A percentile compares a stretch with the other conserved stretches of the same genome.
phyloP scores from a whole-genome alignment of 768 basidiomycete species.

The Phylloporus sp. region DNA sequence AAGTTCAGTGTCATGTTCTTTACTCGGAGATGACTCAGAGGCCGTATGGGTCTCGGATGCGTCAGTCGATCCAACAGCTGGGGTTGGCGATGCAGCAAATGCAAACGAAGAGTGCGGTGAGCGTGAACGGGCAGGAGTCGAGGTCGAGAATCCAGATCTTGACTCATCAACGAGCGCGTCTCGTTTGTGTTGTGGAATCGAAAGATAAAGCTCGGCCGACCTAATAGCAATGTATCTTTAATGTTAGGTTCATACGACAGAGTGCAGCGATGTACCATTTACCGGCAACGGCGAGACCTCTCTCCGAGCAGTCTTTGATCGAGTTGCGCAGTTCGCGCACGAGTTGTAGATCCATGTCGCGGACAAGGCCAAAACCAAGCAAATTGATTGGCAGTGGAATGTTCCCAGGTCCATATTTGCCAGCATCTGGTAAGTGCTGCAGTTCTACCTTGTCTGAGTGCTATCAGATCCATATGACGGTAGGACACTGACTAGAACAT shows the following conservation, averaged over 20 bases:
- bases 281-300: constrained; percentile 65
- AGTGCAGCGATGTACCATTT: constrained; percentile 58
- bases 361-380: not conserved
- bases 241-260: constrained; percentile 9
- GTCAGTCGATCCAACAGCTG: constrained; percentile 32
- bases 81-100: constrained; percentile 29
- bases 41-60: constrained; percentile 16
- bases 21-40: constrained; percentile 22
- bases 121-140: constrained; percentile 51
- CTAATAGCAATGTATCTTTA: constrained; percentile 36
- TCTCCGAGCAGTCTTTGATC: constrained; percentile 67
- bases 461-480: too few species aligned
- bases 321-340: constrained; percentile 57
- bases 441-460: not conserved
- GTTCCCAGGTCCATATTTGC: constrained; percentile 7
- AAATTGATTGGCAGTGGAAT: not conserved
- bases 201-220: constrained; percentile 73
- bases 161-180: constrained; percentile 25
- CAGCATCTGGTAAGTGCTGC: not conserved
- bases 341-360: constrained; percentile 45
- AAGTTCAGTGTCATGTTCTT: constrained; percentile 40
- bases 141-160: constrained; percentile 48
- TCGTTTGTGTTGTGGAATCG: constrained; percentile 50
- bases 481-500: constrained; percentile 4
- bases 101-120: constrained; percentile 38